A percentile compares a stretch with the other conserved stretches of the same genome.
phyloP scores from a whole-genome alignment of 805 yeast species.

The Cyberlindnera amylophila region DNA sequence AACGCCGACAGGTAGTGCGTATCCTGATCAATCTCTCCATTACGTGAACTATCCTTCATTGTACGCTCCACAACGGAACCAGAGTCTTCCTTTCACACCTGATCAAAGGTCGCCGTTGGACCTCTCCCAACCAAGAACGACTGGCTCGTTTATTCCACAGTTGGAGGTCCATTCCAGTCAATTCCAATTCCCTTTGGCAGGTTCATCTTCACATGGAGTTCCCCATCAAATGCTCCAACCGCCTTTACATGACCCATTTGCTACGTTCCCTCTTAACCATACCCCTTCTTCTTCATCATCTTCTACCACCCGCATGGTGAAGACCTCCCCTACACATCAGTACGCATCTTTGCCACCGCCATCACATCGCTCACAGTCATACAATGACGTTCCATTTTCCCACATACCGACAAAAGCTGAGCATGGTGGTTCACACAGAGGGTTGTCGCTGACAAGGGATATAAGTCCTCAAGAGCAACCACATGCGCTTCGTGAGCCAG shows the following conservation, averaged over 20 bases:
- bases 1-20: not conserved
- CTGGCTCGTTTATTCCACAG: not conserved
- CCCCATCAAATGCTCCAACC: not conserved
- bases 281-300: not conserved
- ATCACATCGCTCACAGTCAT: not conserved
- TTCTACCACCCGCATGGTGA: not conserved
- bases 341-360: not conserved
- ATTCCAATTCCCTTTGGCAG: not conserved
- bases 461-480: not conserved
- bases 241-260: not conserved
- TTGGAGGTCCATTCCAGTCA: not conserved
- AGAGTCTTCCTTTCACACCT: not conserved
- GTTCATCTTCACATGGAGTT: too few relatives aligned
- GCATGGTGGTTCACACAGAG: not conserved
- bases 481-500: constrained; percentile 5
- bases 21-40: not conserved
- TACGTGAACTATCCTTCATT: not conserved
- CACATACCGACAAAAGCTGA: too few relatives aligned
- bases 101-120: not conserved
- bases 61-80: not conserved
- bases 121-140: not conserved
- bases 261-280: not conserved
- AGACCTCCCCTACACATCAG: not conserved
- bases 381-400: not conserved
- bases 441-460: not conserved